Conservation (phyloP, 192 early-diverging fungal genomes). For the Neocallimastix lanati region DNA sequence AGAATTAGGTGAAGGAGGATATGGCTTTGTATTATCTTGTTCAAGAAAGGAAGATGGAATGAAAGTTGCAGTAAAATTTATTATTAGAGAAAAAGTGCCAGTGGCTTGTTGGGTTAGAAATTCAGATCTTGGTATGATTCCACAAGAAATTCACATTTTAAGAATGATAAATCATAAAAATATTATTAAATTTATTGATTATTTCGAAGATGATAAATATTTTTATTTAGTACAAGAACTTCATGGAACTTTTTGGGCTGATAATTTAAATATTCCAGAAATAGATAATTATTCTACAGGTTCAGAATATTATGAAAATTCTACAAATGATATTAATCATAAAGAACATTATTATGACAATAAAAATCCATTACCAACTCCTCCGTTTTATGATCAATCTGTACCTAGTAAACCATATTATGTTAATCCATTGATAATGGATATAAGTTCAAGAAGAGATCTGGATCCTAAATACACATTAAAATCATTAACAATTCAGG, state of each 20-base stretch:
- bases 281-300: not conserved
- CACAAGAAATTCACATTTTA: conserved; percentile 33
- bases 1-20: conserved; percentile 51
- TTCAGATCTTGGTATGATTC: conserved; percentile 18
- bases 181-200: conserved; percentile 39
- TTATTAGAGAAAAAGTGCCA: conserved; percentile 27
- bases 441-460: not conserved
- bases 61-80: conserved; percentile 60
- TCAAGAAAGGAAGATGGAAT: conserved; percentile 17
- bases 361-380: not conserved
- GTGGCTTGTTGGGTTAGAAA: conserved; percentile 21
- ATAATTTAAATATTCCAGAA: conserved; percentile 1
- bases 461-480: not conserved
- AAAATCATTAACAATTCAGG: not conserved
- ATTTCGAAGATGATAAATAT: conserved; percentile 11
- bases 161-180: conserved; percentile 32
- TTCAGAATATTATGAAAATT: not conserved
- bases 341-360: not conserved
- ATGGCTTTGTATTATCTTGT: conserved; percentile 47
- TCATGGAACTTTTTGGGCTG: conserved; percentile 25
- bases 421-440: not conserved
- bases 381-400: not conserved
- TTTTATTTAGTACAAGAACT: conserved; percentile 40
- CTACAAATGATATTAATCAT: not conserved
- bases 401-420: not conserved